A percentile compares a stretch with the other conserved stretches of the same genome.
phyloP scores from a whole-genome alignment of 495 filamentous ascomycete genomes.

The Podospora fimiseda region DNA sequence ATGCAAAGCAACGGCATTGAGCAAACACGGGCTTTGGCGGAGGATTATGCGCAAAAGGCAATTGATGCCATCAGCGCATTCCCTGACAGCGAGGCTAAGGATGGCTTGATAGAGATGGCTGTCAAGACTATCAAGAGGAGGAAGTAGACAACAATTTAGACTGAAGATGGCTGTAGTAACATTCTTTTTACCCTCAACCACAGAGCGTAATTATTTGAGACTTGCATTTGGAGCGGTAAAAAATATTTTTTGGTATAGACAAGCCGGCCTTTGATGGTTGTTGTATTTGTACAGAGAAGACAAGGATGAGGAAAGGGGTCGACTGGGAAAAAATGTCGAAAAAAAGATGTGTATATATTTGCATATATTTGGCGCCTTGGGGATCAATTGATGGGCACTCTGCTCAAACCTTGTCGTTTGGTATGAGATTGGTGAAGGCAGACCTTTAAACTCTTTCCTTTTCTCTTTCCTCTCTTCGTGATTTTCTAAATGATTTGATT shows the following conservation, averaged over 20 bases:
- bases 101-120: slow-evolving; percentile 87
- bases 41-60: slow-evolving; percentile 86
- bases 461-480: too few relatives aligned
- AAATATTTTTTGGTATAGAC: neutral
- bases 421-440: too few relatives aligned
- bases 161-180: neutral
- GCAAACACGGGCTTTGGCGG: slow-evolving; percentile 80
- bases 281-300: neutral
- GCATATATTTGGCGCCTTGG: neutral
- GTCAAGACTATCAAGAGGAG: slow-evolving; percentile 82
- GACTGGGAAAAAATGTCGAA: neutral
- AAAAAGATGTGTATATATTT: neutral
- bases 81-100: slow-evolving; percentile 87
- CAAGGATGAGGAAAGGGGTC: neutral
- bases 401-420: neutral
- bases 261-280: neutral
- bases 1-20: slow-evolving; percentile 77
- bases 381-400: neutral
- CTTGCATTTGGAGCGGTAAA: neutral
- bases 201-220: neutral
- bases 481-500: too few relatives aligned
- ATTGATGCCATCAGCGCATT: slow-evolving; percentile 72
- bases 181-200: neutral
- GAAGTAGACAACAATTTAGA: slow-evolving; percentile 49
- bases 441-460: too few relatives aligned